These are phyloP conservation scores for Podila epicladia DNA, from an alignment of 192 early-diverging fungal species.

Conservation along the genomic window DNA sequence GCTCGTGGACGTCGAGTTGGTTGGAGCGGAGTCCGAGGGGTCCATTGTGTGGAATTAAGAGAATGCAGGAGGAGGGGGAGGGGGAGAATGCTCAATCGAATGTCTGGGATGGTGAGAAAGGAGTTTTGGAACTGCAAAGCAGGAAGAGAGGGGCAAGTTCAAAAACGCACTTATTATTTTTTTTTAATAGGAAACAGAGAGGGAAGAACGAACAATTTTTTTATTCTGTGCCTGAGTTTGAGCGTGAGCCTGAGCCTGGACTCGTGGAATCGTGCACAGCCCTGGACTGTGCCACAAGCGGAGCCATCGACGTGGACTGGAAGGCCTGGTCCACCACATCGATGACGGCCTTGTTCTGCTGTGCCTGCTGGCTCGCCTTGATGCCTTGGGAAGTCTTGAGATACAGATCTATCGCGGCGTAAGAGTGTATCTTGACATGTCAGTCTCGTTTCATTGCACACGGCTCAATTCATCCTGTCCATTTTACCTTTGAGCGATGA, in stretches of 20 bases:
- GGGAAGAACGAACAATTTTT: not conserved
- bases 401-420: slow-evolving; percentile 26
- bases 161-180: not conserved
- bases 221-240: not conserved
- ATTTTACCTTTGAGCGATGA: slow-evolving; percentile 41
- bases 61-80: too few species aligned
- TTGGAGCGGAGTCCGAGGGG: not conserved
- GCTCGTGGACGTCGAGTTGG: not conserved
- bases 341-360: slow-evolving; percentile 25
- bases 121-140: not conserved
- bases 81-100: not conserved
- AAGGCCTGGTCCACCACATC: slow-evolving; percentile 24
- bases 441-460: not conserved
- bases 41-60: not conserved
- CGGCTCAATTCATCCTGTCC: not conserved
- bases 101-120: not conserved
- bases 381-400: slow-evolving; percentile 40
- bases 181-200: not conserved
- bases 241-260: not conserved
- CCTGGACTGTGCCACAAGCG: not conserved
- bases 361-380: slow-evolving; percentile 44
- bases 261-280: not conserved
- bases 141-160: not conserved
- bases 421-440: not conserved
- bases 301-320: slow-evolving; percentile 10